Evolutionary conservation across 192 early-diverging fungal genomes (phyloP).

Genomic region (Obelidium mucronatum): DNA sequence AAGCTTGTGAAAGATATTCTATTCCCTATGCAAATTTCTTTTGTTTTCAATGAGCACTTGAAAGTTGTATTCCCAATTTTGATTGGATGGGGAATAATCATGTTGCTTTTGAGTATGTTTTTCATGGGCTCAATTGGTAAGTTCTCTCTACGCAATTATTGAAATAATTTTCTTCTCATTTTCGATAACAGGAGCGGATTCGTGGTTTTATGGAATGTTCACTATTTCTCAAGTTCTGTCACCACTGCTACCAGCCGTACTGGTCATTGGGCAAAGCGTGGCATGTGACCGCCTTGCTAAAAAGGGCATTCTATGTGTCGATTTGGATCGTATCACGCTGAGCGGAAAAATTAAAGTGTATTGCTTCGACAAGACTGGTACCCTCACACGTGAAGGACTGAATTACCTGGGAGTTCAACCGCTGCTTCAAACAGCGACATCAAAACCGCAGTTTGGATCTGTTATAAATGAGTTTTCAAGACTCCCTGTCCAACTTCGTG

Average conservation of each 20-base stretch:
- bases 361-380: conserved; percentile 79
- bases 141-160: too few species aligned
- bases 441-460: conserved; percentile 20
- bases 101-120: conserved; percentile 41
- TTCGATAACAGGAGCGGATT: conserved; percentile 60
- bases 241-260: conserved; percentile 74
- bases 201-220: conserved; percentile 82
- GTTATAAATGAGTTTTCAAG: conserved; percentile 37
- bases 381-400: conserved; percentile 76
- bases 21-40: conserved; percentile 72
- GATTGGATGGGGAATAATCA: conserved; percentile 70
- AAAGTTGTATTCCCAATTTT: conserved; percentile 72
- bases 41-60: conserved; percentile 83
- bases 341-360: conserved; percentile 81
- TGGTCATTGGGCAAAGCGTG: conserved; percentile 78
- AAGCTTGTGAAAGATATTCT: conserved; percentile 78
- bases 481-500: conserved; percentile 37
- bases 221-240: conserved; percentile 73
- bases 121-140: too few species aligned
- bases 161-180: too few species aligned
- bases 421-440: not conserved
- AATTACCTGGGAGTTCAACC: conserved; percentile 65
- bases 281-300: conserved; percentile 66
- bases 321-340: conserved; percentile 75
- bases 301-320: conserved; percentile 76